A percentile compares a stretch with the other conserved stretches of the same genome.
phyloP scores from a whole-genome alignment of 768 basidiomycete species.

The Obba rivulosa region DNA sequence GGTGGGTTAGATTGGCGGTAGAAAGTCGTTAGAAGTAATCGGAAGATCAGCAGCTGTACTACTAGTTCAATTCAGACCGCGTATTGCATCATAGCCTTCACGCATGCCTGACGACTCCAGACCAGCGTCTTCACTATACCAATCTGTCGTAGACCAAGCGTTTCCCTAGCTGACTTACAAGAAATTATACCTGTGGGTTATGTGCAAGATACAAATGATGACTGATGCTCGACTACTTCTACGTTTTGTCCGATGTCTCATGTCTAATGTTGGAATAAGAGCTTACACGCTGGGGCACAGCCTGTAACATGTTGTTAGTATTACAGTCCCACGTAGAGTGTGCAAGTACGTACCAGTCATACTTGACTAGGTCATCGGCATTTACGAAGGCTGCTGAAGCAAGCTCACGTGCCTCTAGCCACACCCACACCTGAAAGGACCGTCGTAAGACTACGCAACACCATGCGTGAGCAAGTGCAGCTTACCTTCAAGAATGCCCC shows the following conservation, averaged over 20 bases:
- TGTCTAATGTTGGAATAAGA: conserved; percentile 4
- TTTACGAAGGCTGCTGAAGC: conserved; percentile 74
- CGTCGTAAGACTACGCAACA: neutral
- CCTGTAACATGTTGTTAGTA: conserved; percentile 28
- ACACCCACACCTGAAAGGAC: conserved; percentile 73
- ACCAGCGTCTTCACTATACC: too few species aligned
- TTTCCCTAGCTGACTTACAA: too few species aligned
- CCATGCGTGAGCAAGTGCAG: conserved; percentile 3
- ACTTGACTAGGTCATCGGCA: conserved; percentile 81
- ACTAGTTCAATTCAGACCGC: too few species aligned
- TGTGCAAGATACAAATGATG: neutral
- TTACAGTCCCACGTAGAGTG: neutral
- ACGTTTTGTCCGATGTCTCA: conserved; percentile 1
- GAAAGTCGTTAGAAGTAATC: too few species aligned
- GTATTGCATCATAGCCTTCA: too few species aligned
- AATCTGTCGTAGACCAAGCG: too few species aligned
- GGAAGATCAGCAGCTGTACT: too few species aligned
- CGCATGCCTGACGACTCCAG: too few species aligned
- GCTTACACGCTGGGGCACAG: conserved; percentile 43
- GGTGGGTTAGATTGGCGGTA: too few species aligned
- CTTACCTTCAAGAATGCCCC: conserved; percentile 85
- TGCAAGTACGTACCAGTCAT: conserved; percentile 66
- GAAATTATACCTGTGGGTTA: neutral
- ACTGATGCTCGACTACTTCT: conserved; percentile 8
- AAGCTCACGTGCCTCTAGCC: conserved; percentile 87